Evolutionary conservation across 495 filamentous ascomycete genomes (phyloP), one percentile per base, ranked within the genome.

Genomic region (Podospora australis): DNA sequence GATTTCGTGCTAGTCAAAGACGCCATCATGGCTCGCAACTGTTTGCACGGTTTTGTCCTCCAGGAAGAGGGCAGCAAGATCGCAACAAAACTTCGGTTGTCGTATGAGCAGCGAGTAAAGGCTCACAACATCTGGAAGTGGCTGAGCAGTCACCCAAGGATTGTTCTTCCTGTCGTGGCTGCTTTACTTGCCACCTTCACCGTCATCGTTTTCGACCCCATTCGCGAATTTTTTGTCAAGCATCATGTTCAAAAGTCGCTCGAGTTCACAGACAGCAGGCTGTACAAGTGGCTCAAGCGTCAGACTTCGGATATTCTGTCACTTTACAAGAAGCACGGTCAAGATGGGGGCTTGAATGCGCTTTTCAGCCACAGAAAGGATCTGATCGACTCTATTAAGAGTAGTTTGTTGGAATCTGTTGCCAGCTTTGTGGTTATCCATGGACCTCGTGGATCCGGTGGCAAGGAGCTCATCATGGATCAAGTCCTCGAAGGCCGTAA

Each of bases 371-470:
- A 96, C 63, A 81, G 88, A 11, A 87, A 87, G 53, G 78, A 77
- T 24, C 72, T 87, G 39, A 91, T 96, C 51, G 75, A 86, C 19
- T 81, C 87, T 54, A 76, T 98, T 8, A 82, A 82, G 46, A 81
- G 79, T n/a, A 94, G 88, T 87, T 68, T 98, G 4, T 80, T 84
- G 45, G 92, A 96, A 57, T 87, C 85, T 2, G 79, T 80, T 1
- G 87, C 90, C 38, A 96, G 90, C 0, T 97, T 98, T 63, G 92
- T 97, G 52, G 84, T 98, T 21, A 78, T 98, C 9, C 87, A 95
- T 59, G 92, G 92, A 0, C 91, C 92, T 6, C 79, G 88, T 17
- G 94, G 92, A 6, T 94, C 88, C 0, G 94, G 92, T 1, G 96
- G 95, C 65, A 82, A 77, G 47, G 91, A 96, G 54, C 70, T 97